Conservation (phyloP, 164 flowering plant genomes). For the Magnolia kwangsiensis region DNA sequence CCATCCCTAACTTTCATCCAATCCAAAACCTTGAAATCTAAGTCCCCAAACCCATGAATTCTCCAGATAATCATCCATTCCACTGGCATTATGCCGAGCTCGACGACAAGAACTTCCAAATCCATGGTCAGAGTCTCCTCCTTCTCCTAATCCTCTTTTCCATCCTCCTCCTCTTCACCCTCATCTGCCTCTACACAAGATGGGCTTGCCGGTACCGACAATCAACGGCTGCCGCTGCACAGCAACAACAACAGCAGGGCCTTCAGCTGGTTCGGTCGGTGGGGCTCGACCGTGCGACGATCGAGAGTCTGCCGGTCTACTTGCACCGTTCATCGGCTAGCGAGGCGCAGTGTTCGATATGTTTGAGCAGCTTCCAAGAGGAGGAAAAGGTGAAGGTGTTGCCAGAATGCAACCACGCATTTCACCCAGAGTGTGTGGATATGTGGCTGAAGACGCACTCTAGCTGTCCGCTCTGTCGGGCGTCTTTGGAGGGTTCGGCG, state of each 20-base stretch:
- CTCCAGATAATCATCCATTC: conserved; percentile 29
- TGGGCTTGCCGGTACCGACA: conserved; percentile 43
- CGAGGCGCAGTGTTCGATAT: conserved; percentile 50
- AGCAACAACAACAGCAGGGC: neutral
- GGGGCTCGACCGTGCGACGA: conserved; percentile 22
- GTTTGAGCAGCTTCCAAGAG: conserved; percentile 48
- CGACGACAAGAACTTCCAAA: conserved; percentile 51
- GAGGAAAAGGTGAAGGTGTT: conserved; percentile 65
- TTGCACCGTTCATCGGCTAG: conserved; percentile 21
- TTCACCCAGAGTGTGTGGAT: conserved; percentile 72
- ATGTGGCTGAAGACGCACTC: conserved; percentile 62
- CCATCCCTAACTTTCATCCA: neutral
- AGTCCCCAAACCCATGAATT: conserved; percentile 7
- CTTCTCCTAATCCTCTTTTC: conserved; percentile 40
- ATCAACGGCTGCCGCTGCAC: conserved; percentile 5
- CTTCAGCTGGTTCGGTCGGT: too few relatives aligned
- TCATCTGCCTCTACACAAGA: conserved; percentile 55
- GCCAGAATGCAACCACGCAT: conserved; percentile 62
- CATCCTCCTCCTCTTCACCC: conserved; percentile 35
- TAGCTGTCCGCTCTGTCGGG: conserved; percentile 78
- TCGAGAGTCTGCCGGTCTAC: conserved; percentile 41
- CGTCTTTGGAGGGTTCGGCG: conserved; percentile 27
- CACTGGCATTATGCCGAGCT: conserved; percentile 59
- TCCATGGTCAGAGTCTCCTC: conserved; percentile 58
- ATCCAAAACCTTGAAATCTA: neutral